A percentile compares a stretch with the other conserved stretches of the same genome.
Conservation (phyloP, 2,329 filamentous ascomycete species). For the Moelleriella libera region DNA sequence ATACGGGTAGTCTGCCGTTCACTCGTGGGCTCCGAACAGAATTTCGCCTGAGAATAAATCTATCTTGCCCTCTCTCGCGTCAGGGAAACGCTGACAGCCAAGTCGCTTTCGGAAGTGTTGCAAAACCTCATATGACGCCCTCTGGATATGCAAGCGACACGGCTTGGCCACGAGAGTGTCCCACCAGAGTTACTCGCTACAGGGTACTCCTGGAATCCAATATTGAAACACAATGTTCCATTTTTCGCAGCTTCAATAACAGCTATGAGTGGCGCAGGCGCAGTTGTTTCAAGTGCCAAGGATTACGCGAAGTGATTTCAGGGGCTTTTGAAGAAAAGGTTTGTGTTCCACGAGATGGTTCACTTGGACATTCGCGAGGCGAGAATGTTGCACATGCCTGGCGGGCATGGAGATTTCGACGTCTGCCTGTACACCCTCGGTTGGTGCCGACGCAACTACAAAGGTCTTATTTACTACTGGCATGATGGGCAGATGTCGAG, state of each 20-base stretch:
- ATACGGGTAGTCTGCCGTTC: conserved; percentile 29
- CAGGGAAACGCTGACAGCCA: conserved; percentile 24
- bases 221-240: background rate
- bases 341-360: background rate
- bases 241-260: too few relatives aligned
- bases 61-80: conserved; percentile 28
- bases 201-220: background rate
- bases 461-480: conserved; percentile 13
- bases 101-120: conserved; percentile 24
- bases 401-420: conserved; percentile 2
- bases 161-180: conserved; percentile 10
- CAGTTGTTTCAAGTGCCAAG: background rate
- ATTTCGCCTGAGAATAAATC: conserved; percentile 36
- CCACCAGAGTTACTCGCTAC: conserved; percentile 5
- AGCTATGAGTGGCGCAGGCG: background rate
- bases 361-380: background rate
- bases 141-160: conserved; percentile 30
- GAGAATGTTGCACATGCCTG: background rate
- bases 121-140: conserved; percentile 27
- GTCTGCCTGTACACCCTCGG: conserved; percentile 14
- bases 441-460: conserved; percentile 12
- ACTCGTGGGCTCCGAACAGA: conserved; percentile 26
- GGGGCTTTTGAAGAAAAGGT: background rate
- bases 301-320: background rate
- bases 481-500: conserved; percentile 15